Base-by-base conservation (phyloP, 305 asterid genomes). In the Withania somnifera region DNA sequence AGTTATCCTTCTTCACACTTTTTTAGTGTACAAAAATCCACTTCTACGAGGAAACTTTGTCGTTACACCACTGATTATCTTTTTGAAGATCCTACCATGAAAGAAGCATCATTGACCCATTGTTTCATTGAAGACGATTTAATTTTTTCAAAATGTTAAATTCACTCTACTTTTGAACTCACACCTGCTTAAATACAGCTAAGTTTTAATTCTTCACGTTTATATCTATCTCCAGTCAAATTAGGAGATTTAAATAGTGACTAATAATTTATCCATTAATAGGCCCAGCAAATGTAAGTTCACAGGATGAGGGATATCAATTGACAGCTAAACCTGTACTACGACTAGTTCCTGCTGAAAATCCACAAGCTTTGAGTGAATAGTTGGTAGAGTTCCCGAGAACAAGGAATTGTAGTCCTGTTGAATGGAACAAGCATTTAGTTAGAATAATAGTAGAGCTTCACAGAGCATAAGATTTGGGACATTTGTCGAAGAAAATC, bases 371-470 rank as follows among this genome's bases (percentile, higher is more conserved):
- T 89, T 92, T 11, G 89, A 84, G 87, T 96, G 94, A 71, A 91
- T 93, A 66, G 98, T 91, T 78, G 93, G 86, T 84, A 86, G 90
- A 77, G 88, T 82, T 87, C 91, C 91, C 82, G 98, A 94, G 84
- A 96, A 85, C 77, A 93, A 89, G 85, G 97, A 88, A 88, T 88
- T 93, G 83, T 90, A 90, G 86, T 93, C 98, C 99, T 93, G 90
- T 84, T 50, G 60, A 81, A 85, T 64, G 61, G 75, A 83, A 82
- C 66, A 80, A 9, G 38, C 26, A 32, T 4, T 47, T n/a, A 20
- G 63, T 82, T n/a, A 32, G 73, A 60, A 64, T 42, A 77, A 14
- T 20, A 34, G 36, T 60, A 85, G 26, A 83, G 54, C 69, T 58
- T 73, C 60, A n/a, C n/a, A 60, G 28, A 73, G 73, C 61, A 32